Conservation (phyloP, 257 asterid species). For the Penstemon barbatus region DNA sequence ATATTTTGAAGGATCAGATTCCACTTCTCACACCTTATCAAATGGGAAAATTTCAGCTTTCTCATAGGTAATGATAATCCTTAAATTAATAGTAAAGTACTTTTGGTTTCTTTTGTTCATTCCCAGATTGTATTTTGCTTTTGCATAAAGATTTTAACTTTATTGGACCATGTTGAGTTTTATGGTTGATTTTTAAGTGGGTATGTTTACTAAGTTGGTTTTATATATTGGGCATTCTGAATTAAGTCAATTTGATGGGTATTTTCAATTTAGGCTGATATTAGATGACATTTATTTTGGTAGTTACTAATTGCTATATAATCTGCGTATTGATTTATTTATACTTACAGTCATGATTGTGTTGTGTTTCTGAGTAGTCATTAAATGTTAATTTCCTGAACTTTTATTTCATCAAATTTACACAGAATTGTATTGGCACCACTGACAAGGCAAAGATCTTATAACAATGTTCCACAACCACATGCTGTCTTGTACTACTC, state of each 20-base stretch:
- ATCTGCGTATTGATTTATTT: neutral
- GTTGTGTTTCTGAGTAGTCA: neutral
- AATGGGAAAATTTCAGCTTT: slow-evolving; percentile 48
- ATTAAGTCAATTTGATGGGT: neutral
- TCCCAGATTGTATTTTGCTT: neutral
- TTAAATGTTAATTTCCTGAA: neutral
- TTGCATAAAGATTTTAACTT: neutral
- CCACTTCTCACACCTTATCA: slow-evolving; percentile 55
- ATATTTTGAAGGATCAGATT: slow-evolving; percentile 29
- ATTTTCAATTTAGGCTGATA: neutral
- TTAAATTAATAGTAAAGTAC: neutral
- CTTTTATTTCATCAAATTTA: neutral
- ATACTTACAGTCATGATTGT: too few relatives aligned
- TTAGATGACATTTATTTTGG: neutral
- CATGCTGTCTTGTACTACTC: slow-evolving; percentile 67
- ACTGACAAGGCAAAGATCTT: slow-evolving; percentile 66
- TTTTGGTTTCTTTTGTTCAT: neutral
- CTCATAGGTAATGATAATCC: slow-evolving; percentile 43
- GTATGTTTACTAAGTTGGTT: neutral
- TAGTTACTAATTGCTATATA: neutral
- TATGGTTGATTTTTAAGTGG: neutral
- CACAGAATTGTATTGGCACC: slow-evolving; percentile 71
- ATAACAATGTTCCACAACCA: slow-evolving; percentile 56
- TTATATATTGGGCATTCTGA: neutral
- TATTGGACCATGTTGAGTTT: neutral